phyloP scores from a whole-genome alignment of 2,329 filamentous ascomycete genomes.

The Colletotrichum cereale region DNA sequence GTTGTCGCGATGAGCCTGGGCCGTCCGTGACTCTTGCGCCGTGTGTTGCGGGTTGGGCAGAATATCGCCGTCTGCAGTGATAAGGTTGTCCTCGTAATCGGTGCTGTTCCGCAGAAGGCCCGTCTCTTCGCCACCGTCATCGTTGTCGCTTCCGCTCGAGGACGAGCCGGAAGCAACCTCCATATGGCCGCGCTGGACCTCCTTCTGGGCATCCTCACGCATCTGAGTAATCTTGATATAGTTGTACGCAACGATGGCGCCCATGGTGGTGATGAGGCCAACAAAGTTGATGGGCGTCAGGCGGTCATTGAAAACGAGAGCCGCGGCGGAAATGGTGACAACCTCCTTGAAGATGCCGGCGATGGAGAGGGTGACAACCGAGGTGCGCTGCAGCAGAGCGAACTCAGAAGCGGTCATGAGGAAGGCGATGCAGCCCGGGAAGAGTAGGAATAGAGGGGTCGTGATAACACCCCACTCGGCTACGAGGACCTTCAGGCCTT shows the following conservation, averaged over 20 bases:
- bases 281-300: slow-evolving; percentile 89
- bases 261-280: slow-evolving; percentile 88
- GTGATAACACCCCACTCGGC: slow-evolving; percentile 75
- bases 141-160: slow-evolving; percentile 57
- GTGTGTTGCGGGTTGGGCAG: slow-evolving; percentile 51
- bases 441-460: slow-evolving; percentile 81
- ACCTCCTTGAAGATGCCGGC: slow-evolving; percentile 99
- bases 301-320: slow-evolving; percentile 87
- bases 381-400: slow-evolving; percentile 92
- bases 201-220: slow-evolving; percentile 77
- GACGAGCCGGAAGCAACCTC: slow-evolving; percentile 51
- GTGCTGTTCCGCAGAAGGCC: slow-evolving; percentile 58
- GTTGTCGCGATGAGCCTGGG: slow-evolving; percentile 39
- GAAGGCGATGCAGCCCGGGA: slow-evolving; percentile 92
- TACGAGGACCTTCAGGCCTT: slow-evolving; percentile 74
- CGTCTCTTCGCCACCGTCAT: slow-evolving; percentile 59
- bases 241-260: slow-evolving; percentile 90
- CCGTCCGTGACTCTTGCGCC: slow-evolving; percentile 40
- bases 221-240: slow-evolving; percentile 94
- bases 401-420: slow-evolving; percentile 98
- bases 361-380: slow-evolving; percentile 94
- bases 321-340: slow-evolving; percentile 91
- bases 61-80: slow-evolving; percentile 57
- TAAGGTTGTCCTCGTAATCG: slow-evolving; percentile 53
- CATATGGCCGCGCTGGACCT: slow-evolving; percentile 59